Evolutionary conservation across 2,329 filamentous ascomycete species (phyloP), one percentile per base, ranked within the genome.

Genomic region (Blastomyces parvus): DNA sequence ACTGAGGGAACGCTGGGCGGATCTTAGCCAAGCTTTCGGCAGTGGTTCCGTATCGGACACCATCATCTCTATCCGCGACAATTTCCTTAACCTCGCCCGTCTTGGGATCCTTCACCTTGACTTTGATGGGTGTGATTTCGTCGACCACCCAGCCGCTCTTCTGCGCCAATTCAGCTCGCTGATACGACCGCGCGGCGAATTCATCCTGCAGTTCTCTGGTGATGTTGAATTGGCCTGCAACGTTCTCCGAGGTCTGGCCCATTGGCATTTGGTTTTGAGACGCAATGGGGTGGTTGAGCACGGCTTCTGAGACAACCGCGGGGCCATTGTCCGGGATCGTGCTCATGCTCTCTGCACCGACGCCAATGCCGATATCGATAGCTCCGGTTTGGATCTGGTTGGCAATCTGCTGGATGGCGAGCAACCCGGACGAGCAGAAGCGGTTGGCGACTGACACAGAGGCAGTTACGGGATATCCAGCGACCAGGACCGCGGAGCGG

Each of bases 251-350:
- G 46, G 96, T 83, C 50, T 90, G 84, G 66, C 92, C 92, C 92
- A 97, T 97, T 72, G 90, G 86, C 25, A 96, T 91, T 78, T 90
- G 92, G 83, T 93, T 97, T 82, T 96, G 93, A 69, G 88, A 88
- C 19, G 91, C 86, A 73, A 92, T 85, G 63, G 85, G 84, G 79
- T 91, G 83, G 65, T 80, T 81, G 72, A 92, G 86, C 69, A 97
- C 85, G 61, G 88, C 81, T 62, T 91, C 87, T 30, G 88, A 91
- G 83, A 96, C 93, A 76, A 95, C 90, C 64, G 87, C 83, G 64
- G 92, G 91, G 33, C 80, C 81, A 33, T 90, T 89, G 50, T 92
- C 92, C 74, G 96, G 93, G 72, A 95, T 88, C 63, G 82, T 83
- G 74, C 86, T 90, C 92, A 97, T 97, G 80, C 88, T 93, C 84